Conservation (phyloP, 768 basidiomycete species). For the Podaxis rugospora region DNA sequence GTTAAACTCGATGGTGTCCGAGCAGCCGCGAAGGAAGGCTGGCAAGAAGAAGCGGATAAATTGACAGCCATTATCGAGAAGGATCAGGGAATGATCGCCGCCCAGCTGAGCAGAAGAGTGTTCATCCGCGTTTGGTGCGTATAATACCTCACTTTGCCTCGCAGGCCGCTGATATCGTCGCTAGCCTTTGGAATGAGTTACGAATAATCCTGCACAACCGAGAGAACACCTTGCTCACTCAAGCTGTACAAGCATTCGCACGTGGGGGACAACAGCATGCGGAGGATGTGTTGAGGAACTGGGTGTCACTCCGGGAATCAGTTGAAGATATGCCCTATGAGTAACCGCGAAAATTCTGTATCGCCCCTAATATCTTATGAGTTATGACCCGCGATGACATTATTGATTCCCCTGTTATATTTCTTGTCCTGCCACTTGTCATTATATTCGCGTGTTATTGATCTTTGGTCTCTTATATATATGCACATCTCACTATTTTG, state of each 20-base stretch:
- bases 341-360: conserved; percentile 27
- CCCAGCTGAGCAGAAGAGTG: conserved; percentile 71
- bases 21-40: conserved; percentile 69
- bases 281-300: conserved; percentile 60
- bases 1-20: conserved; percentile 75
- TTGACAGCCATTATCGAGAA: conserved; percentile 70
- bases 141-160: neutral
- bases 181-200: conserved; percentile 94
- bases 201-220: conserved; percentile 87
- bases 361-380: neutral
- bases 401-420: neutral
- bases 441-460: neutral
- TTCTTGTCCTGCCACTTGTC: neutral
- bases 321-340: conserved; percentile 86
- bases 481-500: neutral
- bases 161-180: conserved; percentile 9
- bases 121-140: conserved; percentile 85
- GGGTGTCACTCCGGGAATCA: conserved; percentile 67
- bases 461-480: neutral
- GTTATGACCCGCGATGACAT: neutral
- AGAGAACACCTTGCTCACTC: conserved; percentile 78
- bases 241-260: conserved; percentile 68
- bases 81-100: conserved; percentile 78
- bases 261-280: conserved; percentile 69
- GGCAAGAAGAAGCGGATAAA: conserved; percentile 84